Percentiles rank a stretch among this genome's conserved stretches.
phyloP scores from a whole-genome alignment of 148 eudicot genomes.

The Chenopodium suecicum region DNA sequence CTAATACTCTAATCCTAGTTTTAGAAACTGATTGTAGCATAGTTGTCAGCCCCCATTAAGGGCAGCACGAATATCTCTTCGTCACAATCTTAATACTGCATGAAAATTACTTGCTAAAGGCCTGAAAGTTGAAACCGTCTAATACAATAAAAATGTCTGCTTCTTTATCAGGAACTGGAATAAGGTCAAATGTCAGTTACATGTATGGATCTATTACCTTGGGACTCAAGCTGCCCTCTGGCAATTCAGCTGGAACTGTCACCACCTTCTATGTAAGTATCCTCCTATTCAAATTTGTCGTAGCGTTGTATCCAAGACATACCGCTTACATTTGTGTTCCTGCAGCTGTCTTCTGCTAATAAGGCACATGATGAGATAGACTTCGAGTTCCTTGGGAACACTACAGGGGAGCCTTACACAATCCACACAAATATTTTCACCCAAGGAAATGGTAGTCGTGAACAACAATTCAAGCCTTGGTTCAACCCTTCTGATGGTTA shows the following conservation, averaged over 20 bases:
- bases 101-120: not conserved
- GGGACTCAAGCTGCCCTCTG: slow-evolving; percentile 57
- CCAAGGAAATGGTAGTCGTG: slow-evolving; percentile 57
- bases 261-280: slow-evolving; percentile 70
- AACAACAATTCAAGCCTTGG: slow-evolving; percentile 72
- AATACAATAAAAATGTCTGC: not conserved
- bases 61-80: not conserved
- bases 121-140: not conserved
- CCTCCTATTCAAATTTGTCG: slow-evolving; percentile 5
- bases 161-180: slow-evolving; percentile 52
- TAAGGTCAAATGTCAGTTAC: slow-evolving; percentile 43
- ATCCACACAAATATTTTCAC: slow-evolving; percentile 71
- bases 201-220: slow-evolving; percentile 63
- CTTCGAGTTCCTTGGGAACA: slow-evolving; percentile 85
- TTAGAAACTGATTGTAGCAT: not conserved
- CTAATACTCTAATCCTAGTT: too few relatives aligned
- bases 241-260: slow-evolving; percentile 77
- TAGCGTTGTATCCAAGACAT: not conserved
- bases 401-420: slow-evolving; percentile 55
- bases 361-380: slow-evolving; percentile 70
- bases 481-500: slow-evolving; percentile 66
- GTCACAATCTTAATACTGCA: not conserved
- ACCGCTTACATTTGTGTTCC: not conserved
- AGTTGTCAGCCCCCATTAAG: not conserved
- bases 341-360: slow-evolving; percentile 57